A percentile compares a stretch with the other conserved stretches of the same genome.
These are phyloP conservation scores for Aspergillus transmontanensis DNA, from an alignment of 2,329 filamentous ascomycete species.

Conservation along the genomic window DNA sequence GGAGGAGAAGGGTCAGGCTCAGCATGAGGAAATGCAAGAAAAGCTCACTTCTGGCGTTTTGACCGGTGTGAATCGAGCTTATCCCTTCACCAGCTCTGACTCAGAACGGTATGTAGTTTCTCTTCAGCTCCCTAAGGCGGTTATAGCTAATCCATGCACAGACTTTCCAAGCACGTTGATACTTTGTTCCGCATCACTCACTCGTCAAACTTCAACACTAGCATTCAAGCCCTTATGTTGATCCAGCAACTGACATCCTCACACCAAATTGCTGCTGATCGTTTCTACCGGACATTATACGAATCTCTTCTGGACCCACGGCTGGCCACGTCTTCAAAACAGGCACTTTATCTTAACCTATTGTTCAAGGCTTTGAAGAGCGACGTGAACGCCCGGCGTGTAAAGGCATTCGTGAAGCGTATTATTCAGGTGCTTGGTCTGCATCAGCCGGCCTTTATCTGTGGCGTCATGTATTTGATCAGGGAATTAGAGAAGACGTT, in stretches of 20 bases:
- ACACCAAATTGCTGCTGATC: conserved; percentile 79
- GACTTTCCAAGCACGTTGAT: conserved; percentile 84
- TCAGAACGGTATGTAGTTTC: conserved; percentile 63
- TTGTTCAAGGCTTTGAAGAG: conserved; percentile 85
- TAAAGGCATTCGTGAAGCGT: conserved; percentile 95
- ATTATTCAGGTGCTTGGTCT: conserved; percentile 83
- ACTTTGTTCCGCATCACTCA: conserved; percentile 95
- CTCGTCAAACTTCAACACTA: conserved; percentile 98
- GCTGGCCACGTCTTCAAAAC: conserved; percentile 86
- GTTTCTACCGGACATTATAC: conserved; percentile 94
- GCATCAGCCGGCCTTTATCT: conserved; percentile 90
- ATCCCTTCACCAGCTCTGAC: conserved; percentile 85
- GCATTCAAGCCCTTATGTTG: conserved; percentile 89
- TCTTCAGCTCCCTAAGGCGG: not conserved
- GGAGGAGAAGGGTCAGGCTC: conserved; percentile 38
- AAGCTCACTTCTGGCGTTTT: conserved; percentile 91
- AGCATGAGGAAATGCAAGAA: conserved; percentile 74
- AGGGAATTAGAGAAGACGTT: conserved; percentile 79
- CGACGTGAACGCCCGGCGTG: conserved; percentile 84
- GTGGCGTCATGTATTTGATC: conserved; percentile 87
- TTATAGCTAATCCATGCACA: conserved; percentile 37
- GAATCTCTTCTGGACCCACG: conserved; percentile 92
- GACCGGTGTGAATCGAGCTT: conserved; percentile 92
- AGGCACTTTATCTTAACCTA: conserved; percentile 91
- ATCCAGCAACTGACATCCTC: conserved; percentile 87